Conservation (phyloP, 345 rosid genomes). For the Camelina hispida region DNA sequence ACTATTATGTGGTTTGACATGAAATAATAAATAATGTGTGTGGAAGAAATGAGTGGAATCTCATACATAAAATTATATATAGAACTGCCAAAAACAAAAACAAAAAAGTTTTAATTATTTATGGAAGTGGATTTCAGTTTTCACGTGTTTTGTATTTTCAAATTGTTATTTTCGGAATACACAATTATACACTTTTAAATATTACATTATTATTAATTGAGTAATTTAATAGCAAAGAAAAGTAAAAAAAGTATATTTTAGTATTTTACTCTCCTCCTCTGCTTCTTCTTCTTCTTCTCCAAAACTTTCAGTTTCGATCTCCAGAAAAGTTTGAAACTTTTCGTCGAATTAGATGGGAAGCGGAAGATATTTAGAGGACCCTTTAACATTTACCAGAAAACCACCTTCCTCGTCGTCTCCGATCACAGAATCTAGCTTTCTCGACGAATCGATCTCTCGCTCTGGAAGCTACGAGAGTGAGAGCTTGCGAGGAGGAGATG, state of each 20-base stretch:
- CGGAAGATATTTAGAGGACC: slow-evolving; percentile 61
- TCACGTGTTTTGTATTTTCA: no score
- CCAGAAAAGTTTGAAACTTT: slow-evolving; percentile 22
- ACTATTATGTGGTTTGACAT: no score
- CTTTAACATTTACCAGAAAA: slow-evolving; percentile 50
- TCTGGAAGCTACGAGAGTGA: slow-evolving; percentile 82
- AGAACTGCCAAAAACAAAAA: no score
- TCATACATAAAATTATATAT: no score
- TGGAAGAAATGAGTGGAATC: no score
- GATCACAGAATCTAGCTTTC: slow-evolving; percentile 57
- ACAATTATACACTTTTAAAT: no score
- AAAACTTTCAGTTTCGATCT: slow-evolving; percentile 37
- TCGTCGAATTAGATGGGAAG: slow-evolving; percentile 50
- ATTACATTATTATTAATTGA: background rate
- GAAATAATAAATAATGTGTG: no score
- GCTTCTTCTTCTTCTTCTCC: background rate
- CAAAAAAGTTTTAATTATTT: no score
- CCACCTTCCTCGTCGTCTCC: slow-evolving; percentile 68
- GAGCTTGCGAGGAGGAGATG: slow-evolving; percentile 13
- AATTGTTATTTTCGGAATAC: no score
- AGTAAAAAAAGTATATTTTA: no score
- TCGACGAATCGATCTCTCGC: slow-evolving; percentile 58
- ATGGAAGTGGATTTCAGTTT: no score
- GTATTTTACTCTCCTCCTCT: background rate
- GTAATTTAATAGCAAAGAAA: background rate